Base-by-base conservation (phyloP, 2,329 filamentous ascomycete genomes). In the Ceratocystis diversiconidia region DNA sequence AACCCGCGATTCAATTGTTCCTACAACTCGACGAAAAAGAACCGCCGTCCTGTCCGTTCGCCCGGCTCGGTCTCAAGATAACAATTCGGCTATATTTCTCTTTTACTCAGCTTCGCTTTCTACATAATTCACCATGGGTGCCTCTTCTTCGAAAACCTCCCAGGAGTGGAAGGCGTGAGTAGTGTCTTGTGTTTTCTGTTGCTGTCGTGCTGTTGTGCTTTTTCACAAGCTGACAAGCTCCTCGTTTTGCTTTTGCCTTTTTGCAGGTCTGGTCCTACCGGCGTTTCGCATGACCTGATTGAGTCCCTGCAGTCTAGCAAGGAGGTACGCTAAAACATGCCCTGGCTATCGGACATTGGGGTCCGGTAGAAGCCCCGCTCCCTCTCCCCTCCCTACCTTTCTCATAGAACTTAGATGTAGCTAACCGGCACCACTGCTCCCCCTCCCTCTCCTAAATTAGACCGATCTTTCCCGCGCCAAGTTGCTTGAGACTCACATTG, bases 401-500 rank as follows among this genome's bases (percentile, higher is more conserved):
- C 12, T 6, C 25, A 22, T 15, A n/a, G 22, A n/a, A 1, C 22
- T 57, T 17, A 1, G n/a, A 19, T 28, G 1, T 25, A n/a, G 25
- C 41, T 48, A 62, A 43, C 61, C 22, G 10, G 36, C 12, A 32
- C 41, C 12, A 1, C 4, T 3, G 43, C 52, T 17, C 25, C 17
- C 41, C 10, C 61, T 12, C 19, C 5, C 5, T 7, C 12, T 19
- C 8, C 19, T 44, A 67, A 74, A 5, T 15, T 15, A 97, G 92
- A 92, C 88, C 76, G 92, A 97, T 78, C 85, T 86, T 68, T 92
- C 90, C 70, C 91, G 92, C 74, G 82, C 87, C 72, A 89, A 89
- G 77, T 80, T 86, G 73, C 79, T 90, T 75, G 92, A 97, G 78
- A 85, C 94, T 69, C 87, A 92, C 72, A 86, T 96, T 75, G 92